A percentile compares a stretch with the other conserved stretches of the same genome.
Conservation (phyloP, 495 filamentous ascomycete genomes). For the Daldinia concentrica region DNA sequence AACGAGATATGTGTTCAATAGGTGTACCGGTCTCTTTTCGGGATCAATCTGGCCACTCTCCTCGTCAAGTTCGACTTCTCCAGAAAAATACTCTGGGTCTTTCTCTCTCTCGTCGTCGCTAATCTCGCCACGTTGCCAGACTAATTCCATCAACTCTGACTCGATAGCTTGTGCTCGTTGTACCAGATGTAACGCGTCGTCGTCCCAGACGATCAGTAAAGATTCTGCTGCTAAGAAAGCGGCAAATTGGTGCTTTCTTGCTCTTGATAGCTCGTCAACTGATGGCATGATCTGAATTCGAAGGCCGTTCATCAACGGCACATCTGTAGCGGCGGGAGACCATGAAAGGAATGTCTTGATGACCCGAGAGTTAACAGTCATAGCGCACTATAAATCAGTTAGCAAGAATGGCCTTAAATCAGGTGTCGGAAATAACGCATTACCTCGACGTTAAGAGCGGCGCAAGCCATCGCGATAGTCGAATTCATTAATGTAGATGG, state of each 20-base stretch:
- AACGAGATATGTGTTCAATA: constrained; percentile 74
- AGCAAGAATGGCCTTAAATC: neutral
- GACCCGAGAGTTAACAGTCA: constrained; percentile 80
- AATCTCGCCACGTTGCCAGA: constrained; percentile 67
- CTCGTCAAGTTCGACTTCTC: constrained; percentile 69
- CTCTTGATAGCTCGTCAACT: constrained; percentile 70
- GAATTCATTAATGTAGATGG: constrained; percentile 68
- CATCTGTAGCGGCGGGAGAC: constrained; percentile 74
- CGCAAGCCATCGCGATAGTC: constrained; percentile 67
- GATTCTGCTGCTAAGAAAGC: constrained; percentile 76
- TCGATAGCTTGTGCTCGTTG: constrained; percentile 73
- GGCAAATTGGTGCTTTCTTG: constrained; percentile 78
- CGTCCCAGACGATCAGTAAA: constrained; percentile 78
- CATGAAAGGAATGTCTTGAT: constrained; percentile 78
- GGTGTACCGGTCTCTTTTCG: constrained; percentile 69
- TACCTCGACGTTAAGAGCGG: constrained; percentile 75
- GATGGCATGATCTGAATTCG: constrained; percentile 77
- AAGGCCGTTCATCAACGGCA: constrained; percentile 78
- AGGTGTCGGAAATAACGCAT: neutral
- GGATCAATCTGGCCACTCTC: constrained; percentile 72
- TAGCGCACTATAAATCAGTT: constrained; percentile 65
- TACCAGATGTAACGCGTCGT: constrained; percentile 74
- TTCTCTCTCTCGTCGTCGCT: constrained; percentile 59
- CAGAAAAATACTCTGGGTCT: constrained; percentile 54
- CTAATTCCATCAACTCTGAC: constrained; percentile 75